Percentiles rank a stretch among this genome's conserved stretches.
Conservation (phyloP, 2,329 filamentous ascomycete genomes). For the Phyllosticta paracitricarpa region DNA sequence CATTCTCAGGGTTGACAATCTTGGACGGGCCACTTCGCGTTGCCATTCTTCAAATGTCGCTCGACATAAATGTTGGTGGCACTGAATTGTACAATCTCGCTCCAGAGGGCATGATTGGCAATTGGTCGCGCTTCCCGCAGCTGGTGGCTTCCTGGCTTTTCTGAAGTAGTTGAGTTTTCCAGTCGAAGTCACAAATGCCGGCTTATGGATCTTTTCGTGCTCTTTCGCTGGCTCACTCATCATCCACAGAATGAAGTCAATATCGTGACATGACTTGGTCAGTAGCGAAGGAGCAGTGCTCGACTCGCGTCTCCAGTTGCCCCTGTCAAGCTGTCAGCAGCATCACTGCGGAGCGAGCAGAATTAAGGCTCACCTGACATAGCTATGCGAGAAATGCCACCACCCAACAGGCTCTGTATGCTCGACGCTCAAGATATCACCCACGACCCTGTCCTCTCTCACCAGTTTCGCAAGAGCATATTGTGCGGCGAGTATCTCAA, state of each 20-base stretch:
- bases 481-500: constrained; percentile 91
- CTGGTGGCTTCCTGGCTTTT: constrained; percentile 61
- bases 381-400: constrained; percentile 65
- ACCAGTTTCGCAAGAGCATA: constrained; percentile 68
- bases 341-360: neutral
- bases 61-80: constrained; percentile 75
- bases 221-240: constrained; percentile 31
- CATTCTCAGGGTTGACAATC: constrained; percentile 86
- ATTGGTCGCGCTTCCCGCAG: constrained; percentile 71
- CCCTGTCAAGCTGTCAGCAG: constrained; percentile 35
- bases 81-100: constrained; percentile 69
- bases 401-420: constrained; percentile 92
- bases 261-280: constrained; percentile 93
- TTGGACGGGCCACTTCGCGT: constrained; percentile 73
- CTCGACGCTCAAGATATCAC: constrained; percentile 74
- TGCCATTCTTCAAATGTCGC: constrained; percentile 53
- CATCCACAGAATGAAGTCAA: constrained; percentile 87
- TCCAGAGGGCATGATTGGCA: constrained; percentile 74
- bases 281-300: constrained; percentile 71
- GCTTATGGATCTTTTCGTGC: constrained; percentile 47
- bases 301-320: constrained; percentile 83
- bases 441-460: constrained; percentile 64
- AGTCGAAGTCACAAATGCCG: constrained; percentile 62
- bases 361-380: neutral
- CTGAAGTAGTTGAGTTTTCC: constrained; percentile 74